phyloP scores from a whole-genome alignment of 139 green algal species.

The Protoeuglena noctilucae region DNA sequence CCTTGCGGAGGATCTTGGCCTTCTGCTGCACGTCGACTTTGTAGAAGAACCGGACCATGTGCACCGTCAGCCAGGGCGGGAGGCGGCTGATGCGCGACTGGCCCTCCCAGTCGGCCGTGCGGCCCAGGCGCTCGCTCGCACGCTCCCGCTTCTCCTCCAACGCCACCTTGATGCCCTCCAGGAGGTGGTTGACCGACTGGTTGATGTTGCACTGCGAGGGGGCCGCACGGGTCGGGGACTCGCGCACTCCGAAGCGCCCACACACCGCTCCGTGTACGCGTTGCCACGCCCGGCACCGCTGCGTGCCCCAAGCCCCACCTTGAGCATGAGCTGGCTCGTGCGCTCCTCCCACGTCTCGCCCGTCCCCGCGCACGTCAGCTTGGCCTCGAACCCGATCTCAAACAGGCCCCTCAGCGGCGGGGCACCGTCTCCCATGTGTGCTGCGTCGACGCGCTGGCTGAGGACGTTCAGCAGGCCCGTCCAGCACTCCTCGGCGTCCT shows the following conservation, averaged over 20 bases:
- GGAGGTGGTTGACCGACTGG: slow-evolving; percentile 71
- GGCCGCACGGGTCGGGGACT: too few relatives aligned
- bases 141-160: slow-evolving; percentile 78
- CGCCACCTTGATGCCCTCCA: slow-evolving; percentile 62
- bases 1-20: slow-evolving; percentile 93
- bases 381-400: slow-evolving; percentile 50
- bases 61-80: slow-evolving; percentile 74
- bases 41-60: slow-evolving; percentile 94
- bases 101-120: slow-evolving; percentile 52
- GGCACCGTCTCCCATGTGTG: too few relatives aligned
- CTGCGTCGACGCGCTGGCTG: slow-evolving; percentile 47
- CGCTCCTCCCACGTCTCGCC: slow-evolving; percentile 42
- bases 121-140: slow-evolving; percentile 34
- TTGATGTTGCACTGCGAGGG: slow-evolving; percentile 99
- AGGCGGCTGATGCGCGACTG: slow-evolving; percentile 37
- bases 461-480: slow-evolving; percentile 67
- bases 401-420: slow-evolving; percentile 57
- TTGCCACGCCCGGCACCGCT: too few relatives aligned
- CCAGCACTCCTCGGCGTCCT: slow-evolving; percentile 98
- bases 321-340: background rate
- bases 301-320: background rate
- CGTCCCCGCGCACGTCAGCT: slow-evolving; percentile 62
- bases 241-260: too few relatives aligned
- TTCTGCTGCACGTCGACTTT: slow-evolving; percentile 76
- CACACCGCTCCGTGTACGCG: too few relatives aligned